These are phyloP conservation scores for Podila verticillata DNA, from an alignment of 192 early-diverging fungal species.

Conservation along the genomic window DNA sequence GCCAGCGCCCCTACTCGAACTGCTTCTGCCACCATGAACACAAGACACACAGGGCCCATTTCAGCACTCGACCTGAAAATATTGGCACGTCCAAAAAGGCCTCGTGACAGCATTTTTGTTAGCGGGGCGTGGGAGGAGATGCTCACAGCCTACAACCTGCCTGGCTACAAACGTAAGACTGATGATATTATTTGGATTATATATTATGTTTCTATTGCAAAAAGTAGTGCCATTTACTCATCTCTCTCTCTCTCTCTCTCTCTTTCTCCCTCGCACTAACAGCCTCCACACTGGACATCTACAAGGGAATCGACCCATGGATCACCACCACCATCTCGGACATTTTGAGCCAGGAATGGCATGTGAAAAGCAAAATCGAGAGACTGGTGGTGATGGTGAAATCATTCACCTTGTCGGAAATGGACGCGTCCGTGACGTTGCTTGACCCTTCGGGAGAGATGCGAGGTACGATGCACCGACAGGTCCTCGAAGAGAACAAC, in stretches of 20 bases:
- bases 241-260: neutral
- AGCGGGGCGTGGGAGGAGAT: conserved; percentile 33
- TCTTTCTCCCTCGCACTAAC: neutral
- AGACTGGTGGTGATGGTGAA: conserved; percentile 35
- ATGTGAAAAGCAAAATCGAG: conserved; percentile 22
- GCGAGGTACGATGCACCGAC: conserved; percentile 30
- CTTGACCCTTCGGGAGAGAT: conserved; percentile 48
- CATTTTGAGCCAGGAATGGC: conserved; percentile 18
- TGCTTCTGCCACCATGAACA: neutral
- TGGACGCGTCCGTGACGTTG: conserved; percentile 37
- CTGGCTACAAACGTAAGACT: conserved; percentile 39
- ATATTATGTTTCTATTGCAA: neutral
- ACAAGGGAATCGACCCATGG: conserved; percentile 13
- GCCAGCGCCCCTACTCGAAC: conserved; percentile 1
- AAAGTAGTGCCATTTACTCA: neutral
- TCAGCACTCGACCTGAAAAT: conserved; percentile 45
- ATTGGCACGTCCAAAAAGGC: conserved; percentile 18
- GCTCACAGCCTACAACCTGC: conserved; percentile 10
- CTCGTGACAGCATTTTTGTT: conserved; percentile 36
- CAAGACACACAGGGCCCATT: conserved; percentile 3
- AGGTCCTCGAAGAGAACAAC: conserved; percentile 37
- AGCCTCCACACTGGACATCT: conserved; percentile 23
- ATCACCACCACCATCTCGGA: conserved; percentile 20
- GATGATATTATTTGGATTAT: too few relatives aligned
- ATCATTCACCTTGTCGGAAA: conserved; percentile 27